These are phyloP conservation scores for Suillus occidentalis DNA, from an alignment of 768 basidiomycete species.

Conservation along the genomic window DNA sequence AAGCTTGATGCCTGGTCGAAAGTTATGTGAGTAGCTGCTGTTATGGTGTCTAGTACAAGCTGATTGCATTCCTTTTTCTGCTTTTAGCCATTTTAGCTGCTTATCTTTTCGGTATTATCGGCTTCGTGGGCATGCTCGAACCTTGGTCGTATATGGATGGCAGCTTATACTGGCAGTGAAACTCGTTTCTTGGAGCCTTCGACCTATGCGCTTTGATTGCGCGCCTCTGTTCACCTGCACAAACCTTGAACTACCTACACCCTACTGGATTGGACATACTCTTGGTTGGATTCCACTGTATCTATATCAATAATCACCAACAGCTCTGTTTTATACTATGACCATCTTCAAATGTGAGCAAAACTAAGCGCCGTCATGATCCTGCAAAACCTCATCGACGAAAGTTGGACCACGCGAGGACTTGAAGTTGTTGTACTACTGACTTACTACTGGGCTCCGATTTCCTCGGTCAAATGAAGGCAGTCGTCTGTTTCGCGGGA, in stretches of 20 bases:
- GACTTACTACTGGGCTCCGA: neutral
- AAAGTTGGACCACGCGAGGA: neutral
- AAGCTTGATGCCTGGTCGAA: conserved; percentile 47
- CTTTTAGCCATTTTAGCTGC: conserved; percentile 49
- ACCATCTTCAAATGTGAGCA: neutral
- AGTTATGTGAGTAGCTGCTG: conserved; percentile 44
- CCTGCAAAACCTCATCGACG: neutral
- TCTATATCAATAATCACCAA: neutral
- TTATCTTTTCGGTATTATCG: conserved; percentile 61
- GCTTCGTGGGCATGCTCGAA: conserved; percentile 54
- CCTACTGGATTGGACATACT: neutral
- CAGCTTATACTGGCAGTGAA: conserved; percentile 44
- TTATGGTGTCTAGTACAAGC: conserved; percentile 8
- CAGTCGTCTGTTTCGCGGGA: neutral
- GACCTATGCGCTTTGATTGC: neutral
- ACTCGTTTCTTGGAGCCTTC: neutral
- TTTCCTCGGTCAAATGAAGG: neutral
- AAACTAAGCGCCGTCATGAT: neutral
- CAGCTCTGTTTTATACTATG: neutral
- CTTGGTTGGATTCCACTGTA: neutral
- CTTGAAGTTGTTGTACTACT: neutral
- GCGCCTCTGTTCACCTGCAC: neutral
- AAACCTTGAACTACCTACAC: neutral
- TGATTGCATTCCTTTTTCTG: conserved; percentile 13
- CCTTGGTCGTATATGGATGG: conserved; percentile 46